Evolutionary conservation across 306 rosid genomes (phyloP), one percentile per base, ranked within the genome.

Genomic region (Acacia crassicarpa): DNA sequence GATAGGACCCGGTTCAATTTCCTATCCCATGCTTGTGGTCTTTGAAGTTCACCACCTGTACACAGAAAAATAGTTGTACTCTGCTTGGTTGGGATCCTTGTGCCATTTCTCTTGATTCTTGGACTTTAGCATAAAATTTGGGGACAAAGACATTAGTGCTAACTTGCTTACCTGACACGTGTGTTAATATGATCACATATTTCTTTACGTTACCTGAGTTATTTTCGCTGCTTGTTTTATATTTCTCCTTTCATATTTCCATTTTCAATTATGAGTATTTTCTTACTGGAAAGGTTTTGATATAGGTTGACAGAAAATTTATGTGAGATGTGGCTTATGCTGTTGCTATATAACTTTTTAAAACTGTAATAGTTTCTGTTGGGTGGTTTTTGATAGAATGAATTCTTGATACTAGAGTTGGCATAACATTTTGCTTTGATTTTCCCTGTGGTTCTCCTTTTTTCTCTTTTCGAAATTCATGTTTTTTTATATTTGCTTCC

Each of bases 321-420:
- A 48, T 48, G 53, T 46, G 16, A 14, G 53, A 48, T 48, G 53
- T 48, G 19, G 14, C 16, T 48, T 48, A 48, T 48, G 53, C 53
- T 48, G 53, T 48, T 48, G 19, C 53, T 48, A 48, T 3, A 48
- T 48, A 12, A 51, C 9, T 65, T 72, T 62, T 6, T 27, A 27
- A 27, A 27, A 27, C 14, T 62, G 40, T 62, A 27, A 25, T 71
- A 13, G n/a, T 72, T 25, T n/a, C 35, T 49, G 48, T 54, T 67
- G 78, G 49, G 53, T 51, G 63, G 9, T 63, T 65, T 78, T 54
- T 41, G 16, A 30, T 72, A 13, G 76, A 33, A n/a, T 73, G 83
- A 83, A 65, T 63, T 54, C 70, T 45, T 77, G 73, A 53, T 53
- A 20, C 44, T 77, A 30, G 33, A 78, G 66, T 15, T 74, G 30